These are phyloP conservation scores for Aspergillus ustus DNA, from an alignment of 2,329 filamentous ascomycete genomes.

Conservation along the genomic window DNA sequence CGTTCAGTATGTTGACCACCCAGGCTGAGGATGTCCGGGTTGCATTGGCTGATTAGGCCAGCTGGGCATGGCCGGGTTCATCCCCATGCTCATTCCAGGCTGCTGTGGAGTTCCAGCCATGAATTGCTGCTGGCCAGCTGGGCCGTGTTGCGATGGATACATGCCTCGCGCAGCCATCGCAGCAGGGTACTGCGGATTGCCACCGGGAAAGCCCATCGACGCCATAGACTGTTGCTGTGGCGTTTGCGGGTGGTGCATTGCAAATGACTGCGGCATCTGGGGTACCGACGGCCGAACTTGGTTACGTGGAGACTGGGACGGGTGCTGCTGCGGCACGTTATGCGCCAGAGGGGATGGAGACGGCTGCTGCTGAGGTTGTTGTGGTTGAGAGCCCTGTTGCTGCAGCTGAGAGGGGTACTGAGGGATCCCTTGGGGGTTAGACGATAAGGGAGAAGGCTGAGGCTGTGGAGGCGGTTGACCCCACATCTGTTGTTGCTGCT, in stretches of 20 bases:
- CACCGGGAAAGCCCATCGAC: constrained; percentile 43
- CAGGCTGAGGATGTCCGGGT: constrained; percentile 43
- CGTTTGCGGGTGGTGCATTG: constrained; percentile 42
- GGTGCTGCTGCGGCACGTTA: constrained; percentile 40
- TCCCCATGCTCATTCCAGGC: constrained; percentile 41
- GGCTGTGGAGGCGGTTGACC: constrained; percentile 67
- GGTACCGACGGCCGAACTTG: constrained; percentile 42
- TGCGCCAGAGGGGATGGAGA: constrained; percentile 44
- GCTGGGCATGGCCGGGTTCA: constrained; percentile 41
- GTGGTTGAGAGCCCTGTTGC: constrained; percentile 32
- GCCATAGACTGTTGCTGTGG: constrained; percentile 41
- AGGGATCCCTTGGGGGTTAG: constrained; percentile 46
- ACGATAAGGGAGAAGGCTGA: constrained; percentile 60
- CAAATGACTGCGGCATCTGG: constrained; percentile 43
- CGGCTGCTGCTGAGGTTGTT: constrained; percentile 15
- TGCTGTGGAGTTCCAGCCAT: constrained; percentile 42
- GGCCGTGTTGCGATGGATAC: constrained; percentile 43
- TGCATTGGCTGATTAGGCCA: constrained; percentile 45
- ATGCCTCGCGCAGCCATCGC: constrained; percentile 40
- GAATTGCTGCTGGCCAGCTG: constrained; percentile 41
- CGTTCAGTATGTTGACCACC: constrained; percentile 44
- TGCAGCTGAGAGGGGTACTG: constrained; percentile 49
- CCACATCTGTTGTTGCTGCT: constrained; percentile 71
- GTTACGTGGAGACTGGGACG: constrained; percentile 50
- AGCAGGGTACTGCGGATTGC: constrained; percentile 35